A percentile compares a stretch with the other conserved stretches of the same genome.
Conservation (phyloP, 805 yeast species). For the Cephaloascus fragrans region DNA sequence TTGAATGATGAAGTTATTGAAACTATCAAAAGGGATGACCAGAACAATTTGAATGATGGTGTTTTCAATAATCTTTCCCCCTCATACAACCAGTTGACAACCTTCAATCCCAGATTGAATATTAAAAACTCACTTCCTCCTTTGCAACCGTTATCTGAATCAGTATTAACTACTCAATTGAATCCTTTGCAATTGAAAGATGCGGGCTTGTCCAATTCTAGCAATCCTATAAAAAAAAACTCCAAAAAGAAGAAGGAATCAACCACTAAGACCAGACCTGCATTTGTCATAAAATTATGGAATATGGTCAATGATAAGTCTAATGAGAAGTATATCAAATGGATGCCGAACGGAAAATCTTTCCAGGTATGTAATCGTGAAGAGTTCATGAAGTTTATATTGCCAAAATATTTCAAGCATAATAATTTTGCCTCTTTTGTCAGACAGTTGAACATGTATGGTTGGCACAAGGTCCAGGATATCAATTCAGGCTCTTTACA, state of each 20-base stretch:
- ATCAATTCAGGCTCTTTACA: conserved; percentile 65
- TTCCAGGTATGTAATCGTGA: conserved; percentile 83
- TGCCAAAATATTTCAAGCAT: conserved; percentile 93
- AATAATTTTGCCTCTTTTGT: conserved; percentile 93
- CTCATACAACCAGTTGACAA: neutral
- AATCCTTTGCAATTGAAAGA: neutral
- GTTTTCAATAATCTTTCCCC: neutral
- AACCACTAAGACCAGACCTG: conserved; percentile 58
- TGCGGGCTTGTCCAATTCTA: neutral
- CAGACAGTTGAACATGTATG: conserved; percentile 95
- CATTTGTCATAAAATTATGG: conserved; percentile 92
- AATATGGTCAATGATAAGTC: conserved; percentile 80
- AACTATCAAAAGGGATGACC: neutral
- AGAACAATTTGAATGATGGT: neutral
- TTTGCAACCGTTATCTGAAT: neutral
- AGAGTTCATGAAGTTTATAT: conserved; percentile 66
- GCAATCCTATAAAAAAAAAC: neutral
- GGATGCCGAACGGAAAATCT: conserved; percentile 81
- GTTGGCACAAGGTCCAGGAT: conserved; percentile 98
- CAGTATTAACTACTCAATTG: neutral
- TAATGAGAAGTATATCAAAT: conserved; percentile 63
- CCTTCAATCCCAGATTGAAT: neutral
- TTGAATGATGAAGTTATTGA: neutral
- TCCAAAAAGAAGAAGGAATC: conserved; percentile 20
- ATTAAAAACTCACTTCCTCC: neutral